These are phyloP conservation scores for Paradendryphiella salina DNA, from an alignment of 2,329 filamentous ascomycete genomes.

Conservation along the genomic window DNA sequence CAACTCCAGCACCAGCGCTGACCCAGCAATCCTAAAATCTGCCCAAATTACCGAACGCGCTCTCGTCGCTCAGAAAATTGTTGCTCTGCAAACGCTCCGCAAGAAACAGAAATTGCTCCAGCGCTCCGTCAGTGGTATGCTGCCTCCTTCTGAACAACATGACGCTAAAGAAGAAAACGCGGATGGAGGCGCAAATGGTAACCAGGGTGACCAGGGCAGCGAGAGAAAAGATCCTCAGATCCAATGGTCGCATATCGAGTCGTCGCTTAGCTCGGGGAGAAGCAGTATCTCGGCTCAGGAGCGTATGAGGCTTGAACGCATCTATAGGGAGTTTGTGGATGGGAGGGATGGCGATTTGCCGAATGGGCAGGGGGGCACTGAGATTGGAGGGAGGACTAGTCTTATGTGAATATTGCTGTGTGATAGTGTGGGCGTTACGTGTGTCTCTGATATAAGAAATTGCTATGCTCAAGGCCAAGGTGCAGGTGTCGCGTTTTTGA, in stretches of 20 bases:
- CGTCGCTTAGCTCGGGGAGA: slow-evolving; percentile 74
- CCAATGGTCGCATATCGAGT: slow-evolving; percentile 78
- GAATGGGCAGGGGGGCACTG: slow-evolving; percentile 86
- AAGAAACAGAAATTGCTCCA: slow-evolving; percentile 61
- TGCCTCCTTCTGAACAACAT: neutral
- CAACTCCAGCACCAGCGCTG: slow-evolving; percentile 45
- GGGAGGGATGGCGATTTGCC: slow-evolving; percentile 94
- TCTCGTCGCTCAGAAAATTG: slow-evolving; percentile 77
- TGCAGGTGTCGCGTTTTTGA: too few relatives aligned
- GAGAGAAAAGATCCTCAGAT: slow-evolving; percentile 73
- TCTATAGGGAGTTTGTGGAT: slow-evolving; percentile 91
- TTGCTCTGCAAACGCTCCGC: slow-evolving; percentile 73
- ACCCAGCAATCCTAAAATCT: slow-evolving; percentile 50
- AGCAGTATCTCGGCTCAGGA: slow-evolving; percentile 83
- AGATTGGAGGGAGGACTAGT: slow-evolving; percentile 89
- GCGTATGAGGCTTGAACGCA: slow-evolving; percentile 70
- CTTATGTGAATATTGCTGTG: slow-evolving; percentile 67
- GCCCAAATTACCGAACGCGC: slow-evolving; percentile 73
- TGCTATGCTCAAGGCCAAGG: too few relatives aligned
- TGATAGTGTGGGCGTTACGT: too few relatives aligned
- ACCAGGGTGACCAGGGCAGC: slow-evolving; percentile 45
- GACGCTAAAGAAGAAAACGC: slow-evolving; percentile 22
- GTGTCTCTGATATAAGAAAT: too few relatives aligned
- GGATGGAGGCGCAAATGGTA: slow-evolving; percentile 7
- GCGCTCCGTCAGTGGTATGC: slow-evolving; percentile 14